Evolutionary conservation across 106 monocot genomes (phyloP), one percentile per base, ranked within the genome.

Genomic region (Chionographis japonica): DNA sequence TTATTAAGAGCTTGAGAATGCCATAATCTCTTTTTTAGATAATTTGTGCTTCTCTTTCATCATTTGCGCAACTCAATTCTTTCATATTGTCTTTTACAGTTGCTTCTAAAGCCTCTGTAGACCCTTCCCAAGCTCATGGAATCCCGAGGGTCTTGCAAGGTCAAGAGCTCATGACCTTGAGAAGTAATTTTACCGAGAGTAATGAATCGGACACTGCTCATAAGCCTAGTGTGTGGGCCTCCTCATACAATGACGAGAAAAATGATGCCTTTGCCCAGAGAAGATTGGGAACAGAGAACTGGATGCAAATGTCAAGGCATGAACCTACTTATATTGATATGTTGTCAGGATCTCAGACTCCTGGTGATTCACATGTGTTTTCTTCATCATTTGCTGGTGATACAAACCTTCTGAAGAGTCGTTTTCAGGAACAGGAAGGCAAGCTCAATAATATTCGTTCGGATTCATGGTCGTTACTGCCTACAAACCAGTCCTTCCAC

Each of bases 71-170:
- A 46, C 9, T 46, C 46, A 6, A 46, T 6, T 46, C 8, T 46
- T 46, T 46, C 46, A 46, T 46, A 46, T 46, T 46, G 46, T 46
- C 9, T 52, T 64, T 71, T 18, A 43, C 62, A 81, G 78, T 67
- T 6, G 40, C 70, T 51, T 46, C 66, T 19, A 87, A 83, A 62
- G 51, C 41, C 27, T 64, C 63, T 60, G 37, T 15, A 17, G 74
- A 83, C 12, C 61, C 73, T 68, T 57, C 65, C 56, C 71, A 68
- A 53, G 9, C 75, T 14, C 72, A 72, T 60, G 80, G 72, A 81
- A 68, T 66, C 66, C 20, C 76, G 54, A 81, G 60, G 60, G 80
- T 76, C 55, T 54, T 69, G 57, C 85, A 79, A 69, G 83, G 75
- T 61, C 84, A 81, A 73, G 86, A 91, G 46, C 46, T 50, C 12